phyloP scores from a whole-genome alignment of 148 eudicot species.

The Camellia lanceoleosa region DNA sequence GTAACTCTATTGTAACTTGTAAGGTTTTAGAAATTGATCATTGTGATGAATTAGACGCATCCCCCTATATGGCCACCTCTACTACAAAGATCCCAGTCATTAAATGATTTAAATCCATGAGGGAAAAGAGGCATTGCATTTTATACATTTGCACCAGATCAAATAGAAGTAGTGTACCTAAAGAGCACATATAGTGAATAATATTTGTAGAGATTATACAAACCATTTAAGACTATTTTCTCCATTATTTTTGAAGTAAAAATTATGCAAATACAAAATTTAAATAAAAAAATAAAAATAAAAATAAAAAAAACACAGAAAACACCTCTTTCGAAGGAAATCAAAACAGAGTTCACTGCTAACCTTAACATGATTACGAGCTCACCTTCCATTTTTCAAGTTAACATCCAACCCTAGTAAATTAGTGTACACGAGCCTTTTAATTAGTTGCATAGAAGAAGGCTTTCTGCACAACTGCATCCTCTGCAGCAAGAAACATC shows the following conservation, averaged over 20 bases:
- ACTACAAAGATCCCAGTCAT: not conserved
- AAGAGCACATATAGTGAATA: not conserved
- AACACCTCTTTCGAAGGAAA: not conserved
- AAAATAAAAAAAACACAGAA: no score
- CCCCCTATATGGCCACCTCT: not conserved
- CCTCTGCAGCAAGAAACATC: constrained; percentile 46
- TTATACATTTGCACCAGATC: not conserved
- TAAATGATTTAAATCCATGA: not conserved
- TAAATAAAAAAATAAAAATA: no score
- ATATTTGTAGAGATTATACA: not conserved
- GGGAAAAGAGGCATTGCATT: not conserved
- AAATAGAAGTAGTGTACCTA: not conserved
- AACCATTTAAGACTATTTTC: not conserved
- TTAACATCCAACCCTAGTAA: constrained; percentile 78
- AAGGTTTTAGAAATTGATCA: not conserved
- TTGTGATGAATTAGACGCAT: not conserved
- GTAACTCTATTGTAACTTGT: not conserved
- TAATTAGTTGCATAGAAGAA: constrained; percentile 67
- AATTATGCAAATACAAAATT: not conserved
- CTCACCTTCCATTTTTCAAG: constrained; percentile 85
- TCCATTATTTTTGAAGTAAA: not conserved
- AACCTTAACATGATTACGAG: not conserved
- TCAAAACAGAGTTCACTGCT: not conserved
- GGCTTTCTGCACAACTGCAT: constrained; percentile 68
- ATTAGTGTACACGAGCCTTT: constrained; percentile 71